Percentiles rank a stretch among this genome's conserved stretches.
These are phyloP conservation scores for Corylus americana DNA, from an alignment of 306 rosid genomes.

Conservation along the genomic window DNA sequence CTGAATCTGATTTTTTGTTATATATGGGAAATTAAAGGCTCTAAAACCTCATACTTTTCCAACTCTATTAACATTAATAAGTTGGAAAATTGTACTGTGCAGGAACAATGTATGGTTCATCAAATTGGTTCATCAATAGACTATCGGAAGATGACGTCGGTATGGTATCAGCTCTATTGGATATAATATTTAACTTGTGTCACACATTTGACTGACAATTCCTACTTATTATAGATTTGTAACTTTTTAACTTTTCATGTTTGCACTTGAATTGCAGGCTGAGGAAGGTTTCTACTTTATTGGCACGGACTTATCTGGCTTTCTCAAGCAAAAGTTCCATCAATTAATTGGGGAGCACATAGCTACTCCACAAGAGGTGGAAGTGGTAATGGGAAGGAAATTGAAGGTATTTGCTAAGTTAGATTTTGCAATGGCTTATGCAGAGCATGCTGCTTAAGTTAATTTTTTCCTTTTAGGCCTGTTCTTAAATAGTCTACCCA, in stretches of 20 bases:
- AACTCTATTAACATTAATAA: conserved; percentile 21
- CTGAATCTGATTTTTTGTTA: conserved; percentile 12
- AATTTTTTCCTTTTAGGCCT: conserved; percentile 13
- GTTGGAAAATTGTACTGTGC: conserved; percentile 29
- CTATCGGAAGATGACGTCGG: conserved; percentile 94
- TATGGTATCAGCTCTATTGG: conserved; percentile 32
- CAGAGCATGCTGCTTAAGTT: conserved; percentile 5
- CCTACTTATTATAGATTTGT: conserved; percentile 14
- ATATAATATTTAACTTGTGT: neutral
- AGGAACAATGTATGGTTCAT: conserved; percentile 86
- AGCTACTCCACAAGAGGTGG: conserved; percentile 74
- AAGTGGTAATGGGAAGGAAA: conserved; percentile 91
- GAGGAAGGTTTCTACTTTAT: conserved; percentile 81
- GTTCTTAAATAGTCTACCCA: conserved; percentile 14
- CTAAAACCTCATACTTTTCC: neutral
- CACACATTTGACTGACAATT: neutral
- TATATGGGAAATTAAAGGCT: conserved; percentile 21
- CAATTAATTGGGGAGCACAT: conserved; percentile 61
- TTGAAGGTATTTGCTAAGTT: conserved; percentile 52
- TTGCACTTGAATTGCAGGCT: conserved; percentile 56
- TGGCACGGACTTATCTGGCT: conserved; percentile 59
- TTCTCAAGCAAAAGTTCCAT: conserved; percentile 68
- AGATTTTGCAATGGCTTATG: neutral
- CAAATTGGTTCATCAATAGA: conserved; percentile 88
- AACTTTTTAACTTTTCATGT: conserved; percentile 7